Conservation (phyloP, 202 grass and related monocot species). For the Schoenoplectus tabernaemontani region DNA sequence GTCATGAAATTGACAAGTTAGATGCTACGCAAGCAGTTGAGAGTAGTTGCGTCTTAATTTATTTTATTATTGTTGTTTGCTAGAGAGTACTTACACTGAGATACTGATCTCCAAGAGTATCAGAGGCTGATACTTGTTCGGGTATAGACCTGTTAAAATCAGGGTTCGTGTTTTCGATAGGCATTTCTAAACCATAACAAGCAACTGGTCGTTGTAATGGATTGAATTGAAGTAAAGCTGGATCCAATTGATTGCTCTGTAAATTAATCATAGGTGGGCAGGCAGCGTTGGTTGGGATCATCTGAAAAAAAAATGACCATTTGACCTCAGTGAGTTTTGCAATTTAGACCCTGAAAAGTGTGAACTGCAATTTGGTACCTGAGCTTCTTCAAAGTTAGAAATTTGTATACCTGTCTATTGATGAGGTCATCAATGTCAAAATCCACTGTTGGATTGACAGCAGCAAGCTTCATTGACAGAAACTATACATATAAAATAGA, state of each 20-base stretch:
- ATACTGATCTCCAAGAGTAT: conserved; percentile 37
- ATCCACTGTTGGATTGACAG: conserved; percentile 58
- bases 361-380: background rate
- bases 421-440: conserved; percentile 68
- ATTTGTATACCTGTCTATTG: conserved; percentile 37
- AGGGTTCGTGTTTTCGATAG: conserved; percentile 35
- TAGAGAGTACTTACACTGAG: conserved; percentile 41
- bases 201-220: conserved; percentile 29
- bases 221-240: conserved; percentile 52
- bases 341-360: background rate
- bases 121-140: background rate
- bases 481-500: conserved; percentile 33
- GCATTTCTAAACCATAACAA: conserved; percentile 47
- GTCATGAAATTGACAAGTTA: background rate
- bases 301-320: conserved; percentile 10
- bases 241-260: conserved; percentile 36
- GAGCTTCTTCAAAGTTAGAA: background rate
- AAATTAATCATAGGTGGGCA: conserved; percentile 24
- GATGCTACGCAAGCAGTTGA: conserved; percentile 14
- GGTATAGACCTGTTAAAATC: conserved; percentile 12
- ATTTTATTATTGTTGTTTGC: background rate
- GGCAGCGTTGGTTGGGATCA: conserved; percentile 34
- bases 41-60: background rate
- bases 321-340: background rate
- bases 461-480: conserved; percentile 86